Base-by-base conservation (phyloP, 2,329 filamentous ascomycete species). In the Xylaria sp. region DNA sequence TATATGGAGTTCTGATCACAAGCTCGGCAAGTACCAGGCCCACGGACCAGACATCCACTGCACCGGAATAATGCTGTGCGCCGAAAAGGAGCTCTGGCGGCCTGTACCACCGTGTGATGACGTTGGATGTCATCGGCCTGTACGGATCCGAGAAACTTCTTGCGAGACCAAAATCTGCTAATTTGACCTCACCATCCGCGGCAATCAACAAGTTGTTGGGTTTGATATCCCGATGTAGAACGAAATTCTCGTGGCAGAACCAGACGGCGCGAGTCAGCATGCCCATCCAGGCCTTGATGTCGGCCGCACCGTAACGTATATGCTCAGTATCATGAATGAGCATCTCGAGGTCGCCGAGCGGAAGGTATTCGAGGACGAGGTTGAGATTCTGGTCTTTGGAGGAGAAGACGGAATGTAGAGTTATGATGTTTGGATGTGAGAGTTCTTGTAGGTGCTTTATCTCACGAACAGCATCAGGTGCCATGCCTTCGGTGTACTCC, bases 251-350 rank as follows among this genome's bases (percentile, higher is more conserved):
- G 80, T 99, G 96, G 80, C 96, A 98, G 84, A 97, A 99, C 91
- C 93, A 97, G 32, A 98, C 89, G 30, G 92, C 96, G 48, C 95
- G 90, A 32, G 88, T 88, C n/a, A 98, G 87, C 96, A 98, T 98
- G 71, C 92, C 93, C 91, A 97, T 97, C 96, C 96, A 99, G 18
- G 94, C 92, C 80, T 99, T 99, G 80, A 98, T 94, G 80, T 99
- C 96, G 20, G 93, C 92, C 12, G 89, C 88, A 69, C 92, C 92
- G 80, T 98, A 98, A 63, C 90, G 89, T 55, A 97, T 90, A 62
- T 84, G 84, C 53, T 90, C 87, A 34, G 87, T 89, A 80, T 98
- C 94, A 79, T 93, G 93, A 79, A 97, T 97, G 67, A 99, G 88
- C 86, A 94, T 93, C 81, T 98, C 93, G 32, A 99, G 87, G 81